Conservation (phyloP, 2,329 filamentous ascomycete species). For the Magnaporthiopsis poae region DNA sequence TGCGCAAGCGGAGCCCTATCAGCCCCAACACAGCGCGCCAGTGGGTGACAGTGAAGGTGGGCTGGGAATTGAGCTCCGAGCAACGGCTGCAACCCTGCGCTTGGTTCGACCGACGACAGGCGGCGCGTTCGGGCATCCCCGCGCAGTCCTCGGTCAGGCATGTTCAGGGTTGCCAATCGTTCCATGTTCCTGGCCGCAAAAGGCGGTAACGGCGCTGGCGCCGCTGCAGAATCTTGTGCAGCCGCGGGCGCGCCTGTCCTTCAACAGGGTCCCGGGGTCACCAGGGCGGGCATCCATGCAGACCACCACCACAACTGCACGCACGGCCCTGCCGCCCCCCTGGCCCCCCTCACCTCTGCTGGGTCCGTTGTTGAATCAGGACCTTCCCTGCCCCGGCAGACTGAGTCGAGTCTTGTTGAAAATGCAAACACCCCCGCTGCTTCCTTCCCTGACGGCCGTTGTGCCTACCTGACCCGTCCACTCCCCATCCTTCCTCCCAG, state of each 20-base stretch:
- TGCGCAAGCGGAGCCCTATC: neutral
- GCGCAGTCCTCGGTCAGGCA: slow-evolving; percentile 11
- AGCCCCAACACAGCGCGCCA: neutral
- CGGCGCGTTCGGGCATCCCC: neutral
- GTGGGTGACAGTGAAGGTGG: neutral
- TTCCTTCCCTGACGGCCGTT: slow-evolving; percentile 18
- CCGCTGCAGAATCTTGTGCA: slow-evolving; percentile 14
- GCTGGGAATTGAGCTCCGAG: neutral
- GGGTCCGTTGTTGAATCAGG: slow-evolving; percentile 27
- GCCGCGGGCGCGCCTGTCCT: slow-evolving; percentile 1
- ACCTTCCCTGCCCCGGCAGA: slow-evolving; percentile 23
- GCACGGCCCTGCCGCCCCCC: slow-evolving; percentile 19
- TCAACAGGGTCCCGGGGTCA: neutral
- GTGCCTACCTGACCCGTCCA: slow-evolving; percentile 21
- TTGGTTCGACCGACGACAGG: neutral
- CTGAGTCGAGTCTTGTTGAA: slow-evolving; percentile 21
- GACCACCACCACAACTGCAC: slow-evolving; percentile 10
- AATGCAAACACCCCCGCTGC: slow-evolving; percentile 22
- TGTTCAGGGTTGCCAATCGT: slow-evolving; percentile 25
- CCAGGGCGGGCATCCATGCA: slow-evolving; percentile 8
- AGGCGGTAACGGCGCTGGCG: slow-evolving; percentile 10
- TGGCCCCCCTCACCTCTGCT: slow-evolving; percentile 8
- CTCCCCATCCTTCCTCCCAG: slow-evolving; percentile 18
- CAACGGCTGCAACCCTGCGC: neutral
- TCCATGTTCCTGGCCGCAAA: slow-evolving; percentile 20